Evolutionary conservation across 352 stramenopile genomes (phyloP).

Genomic region (Phytophthora foliorum): DNA sequence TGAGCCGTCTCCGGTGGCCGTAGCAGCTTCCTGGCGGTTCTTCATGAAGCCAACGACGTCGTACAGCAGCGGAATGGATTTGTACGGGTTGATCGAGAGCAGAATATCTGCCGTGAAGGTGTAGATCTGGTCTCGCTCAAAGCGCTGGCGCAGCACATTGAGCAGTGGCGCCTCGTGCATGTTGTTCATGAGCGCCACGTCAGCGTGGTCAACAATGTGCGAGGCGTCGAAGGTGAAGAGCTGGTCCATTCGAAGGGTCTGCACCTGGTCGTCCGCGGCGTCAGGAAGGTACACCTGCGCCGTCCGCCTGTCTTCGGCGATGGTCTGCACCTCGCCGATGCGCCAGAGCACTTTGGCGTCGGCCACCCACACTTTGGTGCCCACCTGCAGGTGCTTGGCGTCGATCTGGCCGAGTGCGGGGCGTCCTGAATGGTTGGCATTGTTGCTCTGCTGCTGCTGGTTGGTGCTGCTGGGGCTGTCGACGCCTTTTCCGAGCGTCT

Average conservation of each 20-base stretch:
- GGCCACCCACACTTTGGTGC: conserved; percentile 81
- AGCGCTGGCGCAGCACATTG: conserved; percentile 82
- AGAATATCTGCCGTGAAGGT: conserved; percentile 89
- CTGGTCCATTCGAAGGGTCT: conserved; percentile 59
- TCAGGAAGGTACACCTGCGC: conserved; percentile 72
- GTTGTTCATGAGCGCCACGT: conserved; percentile 92
- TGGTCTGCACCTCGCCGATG: conserved; percentile 75
- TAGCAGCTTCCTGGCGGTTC: conserved; percentile 42
- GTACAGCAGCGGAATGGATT: conserved; percentile 86
- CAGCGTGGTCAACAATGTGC: conserved; percentile 86
- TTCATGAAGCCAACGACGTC: conserved; percentile 84
- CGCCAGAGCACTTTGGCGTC: conserved; percentile 83
- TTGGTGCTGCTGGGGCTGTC: conserved; percentile 30
- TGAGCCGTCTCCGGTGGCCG: conserved; percentile 27
- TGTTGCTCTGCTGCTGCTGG: conserved; percentile 32
- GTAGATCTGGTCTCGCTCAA: conserved; percentile 86
- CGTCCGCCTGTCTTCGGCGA: conserved; percentile 56
- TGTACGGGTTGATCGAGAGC: conserved; percentile 90
- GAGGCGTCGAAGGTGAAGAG: conserved; percentile 86
- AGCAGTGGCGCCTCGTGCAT: conserved; percentile 91
- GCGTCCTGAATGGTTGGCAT: conserved; percentile 17
- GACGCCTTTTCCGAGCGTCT: conserved; percentile 27
- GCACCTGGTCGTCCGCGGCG: conserved; percentile 65
- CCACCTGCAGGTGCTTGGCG: conserved; percentile 53
- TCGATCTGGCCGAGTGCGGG: conserved; percentile 56